Conservation (phyloP, 257 asterid genomes). For the Paraleonurus japonicus region DNA sequence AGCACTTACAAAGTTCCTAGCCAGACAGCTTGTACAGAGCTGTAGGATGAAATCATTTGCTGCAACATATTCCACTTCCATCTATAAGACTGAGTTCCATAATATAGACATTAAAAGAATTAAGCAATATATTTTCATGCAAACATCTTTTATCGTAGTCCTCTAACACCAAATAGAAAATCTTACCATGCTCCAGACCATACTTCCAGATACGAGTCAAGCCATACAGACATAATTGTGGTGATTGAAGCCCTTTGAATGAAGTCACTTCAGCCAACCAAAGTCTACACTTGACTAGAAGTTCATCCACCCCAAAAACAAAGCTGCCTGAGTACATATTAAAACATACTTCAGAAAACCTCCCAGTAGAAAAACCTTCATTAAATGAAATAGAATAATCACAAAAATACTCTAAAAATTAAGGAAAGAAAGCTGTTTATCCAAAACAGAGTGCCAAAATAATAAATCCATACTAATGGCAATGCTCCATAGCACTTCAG, state of each 20-base stretch:
- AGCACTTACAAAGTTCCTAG: constrained; percentile 82
- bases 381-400: neutral
- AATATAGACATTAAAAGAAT: constrained; percentile 25
- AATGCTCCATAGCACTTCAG: neutral
- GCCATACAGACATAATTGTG: constrained; percentile 45
- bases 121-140: constrained; percentile 4
- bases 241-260: constrained; percentile 35
- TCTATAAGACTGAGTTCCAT: constrained; percentile 51
- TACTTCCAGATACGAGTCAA: constrained; percentile 63
- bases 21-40: constrained; percentile 59
- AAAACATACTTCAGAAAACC: constrained; percentile 22
- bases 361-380: constrained; percentile 11
- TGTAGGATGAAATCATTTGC: constrained; percentile 59
- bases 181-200: constrained; percentile 68
- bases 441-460: neutral
- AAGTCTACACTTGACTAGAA: constrained; percentile 54
- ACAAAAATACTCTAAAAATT: neutral
- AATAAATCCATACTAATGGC: neutral
- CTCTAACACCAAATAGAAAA: constrained; percentile 18
- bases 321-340: constrained; percentile 57
- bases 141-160: constrained; percentile 8
- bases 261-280: constrained; percentile 69
- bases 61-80: constrained; percentile 74
- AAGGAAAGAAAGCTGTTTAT: neutral
- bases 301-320: constrained; percentile 78